Base-by-base conservation (phyloP, 2,329 filamentous ascomycete species). In the Fusarium staphyleae region DNA sequence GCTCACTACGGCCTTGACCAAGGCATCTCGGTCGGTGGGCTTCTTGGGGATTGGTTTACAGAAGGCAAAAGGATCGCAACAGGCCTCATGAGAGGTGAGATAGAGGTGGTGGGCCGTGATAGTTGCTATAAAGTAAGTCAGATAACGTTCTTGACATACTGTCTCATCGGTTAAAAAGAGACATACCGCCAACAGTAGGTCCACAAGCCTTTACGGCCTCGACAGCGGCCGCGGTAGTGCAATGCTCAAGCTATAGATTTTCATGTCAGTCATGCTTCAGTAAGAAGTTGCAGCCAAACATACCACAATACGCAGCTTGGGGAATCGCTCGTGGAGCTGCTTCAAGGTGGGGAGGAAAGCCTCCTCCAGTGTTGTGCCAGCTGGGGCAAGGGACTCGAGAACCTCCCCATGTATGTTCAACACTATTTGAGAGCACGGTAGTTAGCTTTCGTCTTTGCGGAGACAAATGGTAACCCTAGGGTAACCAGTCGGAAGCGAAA, bases 351-450 rank as follows among this genome's bases (percentile, higher is more conserved):
- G 93, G 8, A 98, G 79, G 76, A 98, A 98, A 8, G 75, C 75
- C 58, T 78, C 76, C 62, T 80, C 77, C 3, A 78, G 67, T 1
- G 78, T 77, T 26, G 72, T 60, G 18, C 70, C 72, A n/a, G 78
- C 78, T 2, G 81, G 80, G 0, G 86, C 72, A 39, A 74, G 68
- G 4, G 72, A 69, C 50, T 74, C 74, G 3, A 74, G 87, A n/a
- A 88, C 85, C 75, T 97, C 93, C 62, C 93, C 93, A 72, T 98
- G 93, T n/a, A 98, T 79, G 75, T 97, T 97, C 34, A 96, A 81
- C n/a, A 96, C 83, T 63, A 43, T 18, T 3, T 1, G 16, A n/a
- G 11, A n/a, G 24, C 14, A 22, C 1, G 18, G 5, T n/a, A 7
- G n/a, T 62, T 22, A 60, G 52, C 39, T 28, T 37, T n/a, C 3